phyloP scores from a whole-genome alignment of 2,329 filamentous ascomycete species.

The Fusarium sp. region DNA sequence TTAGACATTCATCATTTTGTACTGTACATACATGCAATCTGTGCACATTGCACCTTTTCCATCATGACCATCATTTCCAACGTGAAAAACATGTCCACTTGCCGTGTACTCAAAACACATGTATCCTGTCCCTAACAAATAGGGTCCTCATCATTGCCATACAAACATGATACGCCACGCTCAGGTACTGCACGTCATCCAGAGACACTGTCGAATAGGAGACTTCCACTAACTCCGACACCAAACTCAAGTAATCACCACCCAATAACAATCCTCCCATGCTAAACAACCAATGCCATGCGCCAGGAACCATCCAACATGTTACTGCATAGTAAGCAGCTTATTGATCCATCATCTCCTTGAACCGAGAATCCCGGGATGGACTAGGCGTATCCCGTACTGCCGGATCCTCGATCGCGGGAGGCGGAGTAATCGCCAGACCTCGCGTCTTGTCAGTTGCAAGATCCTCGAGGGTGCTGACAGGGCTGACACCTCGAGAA shows the following conservation, averaged over 20 bases:
- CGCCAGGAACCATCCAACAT: neutral
- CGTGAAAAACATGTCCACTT: neutral
- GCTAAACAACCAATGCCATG: neutral
- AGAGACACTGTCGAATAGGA: neutral
- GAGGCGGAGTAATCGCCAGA: slow-evolving; percentile 52
- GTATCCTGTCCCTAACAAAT: neutral
- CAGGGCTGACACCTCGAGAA: slow-evolving; percentile 52
- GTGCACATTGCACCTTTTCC: neutral
- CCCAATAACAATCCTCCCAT: slow-evolving; percentile 2
- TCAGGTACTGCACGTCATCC: slow-evolving; percentile 11
- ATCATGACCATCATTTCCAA: neutral
- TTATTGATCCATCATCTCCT: slow-evolving; percentile 62
- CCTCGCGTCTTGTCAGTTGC: slow-evolving; percentile 26
- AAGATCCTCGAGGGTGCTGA: slow-evolving; percentile 48
- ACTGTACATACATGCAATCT: neutral
- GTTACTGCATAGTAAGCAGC: neutral
- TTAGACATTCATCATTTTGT: neutral
- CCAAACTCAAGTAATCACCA: neutral
- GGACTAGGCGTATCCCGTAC: slow-evolving; percentile 62
- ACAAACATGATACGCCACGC: neutral
- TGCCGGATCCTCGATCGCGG: slow-evolving; percentile 48
- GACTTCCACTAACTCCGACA: neutral
- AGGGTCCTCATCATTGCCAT: neutral
- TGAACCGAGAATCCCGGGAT: slow-evolving; percentile 68
- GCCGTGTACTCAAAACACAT: neutral